Conservation (phyloP, 169 alveolate genomes). For the Cryptosporidium tyzzeri region DNA sequence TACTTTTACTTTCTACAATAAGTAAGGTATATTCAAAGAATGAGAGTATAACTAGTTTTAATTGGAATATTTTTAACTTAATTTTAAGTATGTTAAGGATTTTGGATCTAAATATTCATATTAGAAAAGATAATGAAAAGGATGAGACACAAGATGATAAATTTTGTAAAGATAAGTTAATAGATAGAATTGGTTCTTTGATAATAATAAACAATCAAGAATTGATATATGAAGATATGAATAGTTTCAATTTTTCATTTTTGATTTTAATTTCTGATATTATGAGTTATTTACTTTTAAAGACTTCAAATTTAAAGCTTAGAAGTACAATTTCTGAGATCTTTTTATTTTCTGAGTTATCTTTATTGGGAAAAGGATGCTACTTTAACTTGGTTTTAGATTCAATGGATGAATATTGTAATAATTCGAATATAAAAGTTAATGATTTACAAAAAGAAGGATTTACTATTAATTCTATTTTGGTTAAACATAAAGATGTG, state of each 20-base stretch:
- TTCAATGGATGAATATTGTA: background rate
- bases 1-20: slow-evolving; percentile 30
- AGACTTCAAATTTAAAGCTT: slow-evolving; percentile 11
- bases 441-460: background rate
- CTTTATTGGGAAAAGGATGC: background rate
- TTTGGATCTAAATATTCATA: background rate
- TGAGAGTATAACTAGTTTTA: background rate
- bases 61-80: slow-evolving; percentile 10
- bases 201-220: background rate
- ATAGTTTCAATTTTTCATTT: background rate
- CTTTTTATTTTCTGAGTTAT: slow-evolving; percentile 30
- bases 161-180: background rate
- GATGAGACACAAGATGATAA: background rate
- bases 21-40: slow-evolving; percentile 6
- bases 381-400: background rate
- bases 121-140: background rate
- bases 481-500: background rate
- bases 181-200: slow-evolving; percentile 14
- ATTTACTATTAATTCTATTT: background rate
- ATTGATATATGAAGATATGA: background rate
- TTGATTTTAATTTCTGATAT: slow-evolving; percentile 27
- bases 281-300: slow-evolving; percentile 37
- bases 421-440: background rate
- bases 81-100: slow-evolving; percentile 1
- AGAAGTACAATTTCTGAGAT: slow-evolving; percentile 54